Evolutionary conservation across 352 stramenopile species (phyloP), one percentile per base, ranked within the genome.

Genomic region (Pilasporangium apinafurcum): DNA sequence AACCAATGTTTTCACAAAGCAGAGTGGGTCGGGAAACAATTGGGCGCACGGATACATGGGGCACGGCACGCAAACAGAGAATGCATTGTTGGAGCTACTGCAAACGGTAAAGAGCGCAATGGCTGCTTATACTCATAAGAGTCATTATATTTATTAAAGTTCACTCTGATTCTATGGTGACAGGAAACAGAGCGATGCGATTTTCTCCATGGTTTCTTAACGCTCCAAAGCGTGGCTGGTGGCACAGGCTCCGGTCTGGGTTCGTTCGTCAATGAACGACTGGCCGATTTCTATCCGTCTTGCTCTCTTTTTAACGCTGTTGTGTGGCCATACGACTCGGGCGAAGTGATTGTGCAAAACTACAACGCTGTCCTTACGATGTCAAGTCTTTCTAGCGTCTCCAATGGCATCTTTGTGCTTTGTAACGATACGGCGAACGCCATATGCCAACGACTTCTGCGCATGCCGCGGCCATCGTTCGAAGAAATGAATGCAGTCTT

Each of bases 311-410:
- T 92, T 10, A 93, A 95, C 53, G 59, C 69, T 8, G 70, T 89
- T 22, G 78, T 95, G 44, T 92, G 82, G 77, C 83, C 83, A n/a
- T 83, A 95, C 48, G 53, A 62, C 12, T 70, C 76, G 13, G 85
- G 85, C 3, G 83, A 96, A 50, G 79, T 93, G 10, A 90, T 94
- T 26, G 79, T 95, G 32, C 85, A 96, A 49, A 92, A 92, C 54
- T 95, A 95, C 63, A 96, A 95, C 59, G 63, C 80, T n/a, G 54
- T 94, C 40, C 78, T 96, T 18, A 94, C 81, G 2, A 85, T 92
- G 46, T 82, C 83, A 18, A 70, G 77, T 28, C 72, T 96, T 16
- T 53, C 69, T n/a, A 60, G 76, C 10, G 66, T 52, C 18, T 44
- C 62, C 3, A 59, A 90, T 39, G 70, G 74, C 30, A 62, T 93